Evolutionary conservation across 2,329 filamentous ascomycete species (phyloP).

Genomic region (Magnaporthales sp.): DNA sequence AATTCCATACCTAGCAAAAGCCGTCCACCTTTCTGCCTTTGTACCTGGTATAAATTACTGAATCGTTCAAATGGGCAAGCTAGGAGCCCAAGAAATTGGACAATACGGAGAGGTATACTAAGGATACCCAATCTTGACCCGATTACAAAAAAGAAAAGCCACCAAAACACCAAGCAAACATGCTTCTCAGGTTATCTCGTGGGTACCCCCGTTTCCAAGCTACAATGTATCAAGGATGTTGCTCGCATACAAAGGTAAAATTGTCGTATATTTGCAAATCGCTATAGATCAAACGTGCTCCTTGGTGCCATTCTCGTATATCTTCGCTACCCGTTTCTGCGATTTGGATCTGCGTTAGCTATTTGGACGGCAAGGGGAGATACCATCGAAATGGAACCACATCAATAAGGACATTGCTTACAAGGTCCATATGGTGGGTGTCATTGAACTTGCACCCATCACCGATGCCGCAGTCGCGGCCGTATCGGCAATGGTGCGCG

Average conservation of each 20-base stretch:
- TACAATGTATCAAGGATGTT: neutral
- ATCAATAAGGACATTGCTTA: conserved; percentile 6
- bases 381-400: neutral
- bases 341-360: conserved; percentile 1
- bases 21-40: no score
- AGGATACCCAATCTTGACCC: no score
- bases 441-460: conserved; percentile 13
- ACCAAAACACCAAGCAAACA: neutral
- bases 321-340: conserved; percentile 2
- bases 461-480: conserved; percentile 11
- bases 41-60: no score
- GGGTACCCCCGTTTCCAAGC: neutral
- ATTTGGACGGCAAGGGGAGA: neutral
- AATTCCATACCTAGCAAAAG: no score
- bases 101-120: no score
- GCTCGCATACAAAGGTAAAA: neutral
- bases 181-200: neutral
- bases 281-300: neutral
- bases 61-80: no score
- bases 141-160: no score
- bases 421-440: conserved; percentile 14
- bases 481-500: conserved; percentile 15
- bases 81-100: no score
- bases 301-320: conserved; percentile 5
- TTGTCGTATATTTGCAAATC: neutral